Evolutionary conservation across 2,329 filamentous ascomycete genomes (phyloP).

Genomic region (Aspergillus sergii): DNA sequence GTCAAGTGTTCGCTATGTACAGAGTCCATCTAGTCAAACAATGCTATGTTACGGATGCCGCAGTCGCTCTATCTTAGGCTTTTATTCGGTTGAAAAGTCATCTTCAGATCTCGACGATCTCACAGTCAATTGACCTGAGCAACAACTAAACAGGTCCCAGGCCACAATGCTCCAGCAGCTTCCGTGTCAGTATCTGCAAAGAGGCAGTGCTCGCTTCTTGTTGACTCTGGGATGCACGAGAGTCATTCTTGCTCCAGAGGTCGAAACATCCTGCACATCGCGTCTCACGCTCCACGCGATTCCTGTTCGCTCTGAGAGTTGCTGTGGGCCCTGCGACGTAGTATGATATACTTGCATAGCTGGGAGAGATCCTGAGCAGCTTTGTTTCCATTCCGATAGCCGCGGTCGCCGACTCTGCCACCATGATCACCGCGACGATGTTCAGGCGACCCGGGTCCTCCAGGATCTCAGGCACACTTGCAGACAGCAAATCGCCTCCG

Average conservation of each 20-base stretch:
- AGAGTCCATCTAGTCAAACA: not conserved
- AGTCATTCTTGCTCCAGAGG: not conserved
- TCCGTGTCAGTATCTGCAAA: not conserved
- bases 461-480: not conserved
- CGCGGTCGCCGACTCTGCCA: not conserved
- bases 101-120: not conserved
- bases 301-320: not conserved
- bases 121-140: not conserved
- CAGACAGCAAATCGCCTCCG: not conserved
- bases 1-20: not conserved
- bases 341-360: not conserved
- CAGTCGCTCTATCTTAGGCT: not conserved
- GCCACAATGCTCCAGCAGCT: not conserved
- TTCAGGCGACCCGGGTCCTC: not conserved
- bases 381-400: not conserved
- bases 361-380: not conserved
- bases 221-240: not conserved
- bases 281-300: not conserved
- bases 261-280: not conserved
- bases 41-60: not conserved
- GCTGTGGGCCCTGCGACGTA: not conserved
- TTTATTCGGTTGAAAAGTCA: not conserved
- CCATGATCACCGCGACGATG: not conserved
- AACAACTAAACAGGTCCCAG: not conserved
- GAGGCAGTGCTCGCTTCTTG: not conserved